Base-by-base conservation (phyloP, 805 yeast species). In the Ogataea philodendri region DNA sequence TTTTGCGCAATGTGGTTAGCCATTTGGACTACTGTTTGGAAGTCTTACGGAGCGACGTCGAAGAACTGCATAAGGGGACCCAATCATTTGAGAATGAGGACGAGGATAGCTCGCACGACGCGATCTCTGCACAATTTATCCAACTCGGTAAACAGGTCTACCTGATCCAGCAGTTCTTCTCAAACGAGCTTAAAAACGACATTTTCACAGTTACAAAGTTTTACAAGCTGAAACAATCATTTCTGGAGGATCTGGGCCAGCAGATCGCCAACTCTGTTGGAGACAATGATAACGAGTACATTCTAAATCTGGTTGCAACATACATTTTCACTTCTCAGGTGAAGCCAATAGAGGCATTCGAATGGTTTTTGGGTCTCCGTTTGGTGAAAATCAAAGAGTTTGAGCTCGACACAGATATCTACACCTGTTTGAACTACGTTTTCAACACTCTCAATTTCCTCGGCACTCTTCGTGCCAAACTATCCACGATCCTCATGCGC, bases 221-320 rank as follows among this genome's bases (percentile, higher is more conserved):
- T 25, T 26, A 45, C 2, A 28, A 40, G 8, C 32, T 58, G 14
- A 48, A 48, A 15, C 5, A 22, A 0, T 37, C 46, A 10, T 50
- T 56, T 25, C 30, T 51, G 5, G 15, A 34, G 7, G 46, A 46
- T 3, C 36, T 60, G 2, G 44, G 49, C 11, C 16, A 19, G 9
- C 48, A 55, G 38, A 35, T 60, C 3, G 15, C 38, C 3, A 24
- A 34, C 7, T 25, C 57, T 9, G 26, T 45, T 9, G 48, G 45
- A 7, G 65, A 61, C 28, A 46, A 54, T 14, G 64, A 60, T 31
- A 45, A 47, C 23, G 65, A 61, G 14, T 49, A 45, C 26, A 39
- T 51, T 2, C 15, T 56, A 8, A 50, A 53, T 32, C 22, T 62
- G 3, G 27, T 54, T 10, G 37, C 46, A 3, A 47, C 65, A 9